Conservation (phyloP, 495 filamentous ascomycete species). For the Penicillium bovifimosum region DNA sequence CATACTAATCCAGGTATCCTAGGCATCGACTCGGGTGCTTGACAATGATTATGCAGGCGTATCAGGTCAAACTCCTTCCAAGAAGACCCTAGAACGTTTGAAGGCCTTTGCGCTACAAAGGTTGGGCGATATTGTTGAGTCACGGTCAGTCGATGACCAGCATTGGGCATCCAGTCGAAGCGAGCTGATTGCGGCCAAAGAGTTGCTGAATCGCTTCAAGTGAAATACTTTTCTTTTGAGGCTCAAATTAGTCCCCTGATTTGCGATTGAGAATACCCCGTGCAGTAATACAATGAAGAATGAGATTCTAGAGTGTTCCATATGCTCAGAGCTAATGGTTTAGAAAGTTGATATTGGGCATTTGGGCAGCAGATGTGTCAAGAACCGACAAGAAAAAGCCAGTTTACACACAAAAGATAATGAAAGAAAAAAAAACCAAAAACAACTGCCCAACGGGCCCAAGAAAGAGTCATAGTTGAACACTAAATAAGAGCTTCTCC, state of each 20-base stretch:
- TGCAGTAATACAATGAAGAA: background rate
- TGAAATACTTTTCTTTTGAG: background rate
- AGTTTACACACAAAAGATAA: slow-evolving; percentile 2
- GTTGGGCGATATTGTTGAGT: slow-evolving; percentile 69
- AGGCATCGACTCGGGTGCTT: slow-evolving; percentile 22
- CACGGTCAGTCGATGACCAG: slow-evolving; percentile 49
- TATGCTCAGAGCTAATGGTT: background rate
- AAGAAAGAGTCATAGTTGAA: background rate
- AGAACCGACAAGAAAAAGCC: background rate
- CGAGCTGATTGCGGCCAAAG: slow-evolving; percentile 73
- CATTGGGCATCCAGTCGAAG: slow-evolving; percentile 64
- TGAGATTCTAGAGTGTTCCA: background rate
- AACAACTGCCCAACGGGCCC: background rate
- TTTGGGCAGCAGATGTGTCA: slow-evolving; percentile 17
- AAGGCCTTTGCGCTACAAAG: slow-evolving; percentile 67
- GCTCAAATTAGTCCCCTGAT: background rate
- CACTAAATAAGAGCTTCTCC: background rate
- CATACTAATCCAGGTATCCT: background rate
- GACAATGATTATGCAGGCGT: slow-evolving; percentile 7
- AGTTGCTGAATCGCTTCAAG: slow-evolving; percentile 54
- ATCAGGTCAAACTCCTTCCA: slow-evolving; percentile 21
- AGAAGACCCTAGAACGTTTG: slow-evolving; percentile 57
- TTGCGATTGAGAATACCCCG: background rate
- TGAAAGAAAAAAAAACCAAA: background rate
- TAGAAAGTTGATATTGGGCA: slow-evolving; percentile 17